Base-by-base conservation (phyloP, 129 eudicot genomes). In the Apium graveolens region DNA sequence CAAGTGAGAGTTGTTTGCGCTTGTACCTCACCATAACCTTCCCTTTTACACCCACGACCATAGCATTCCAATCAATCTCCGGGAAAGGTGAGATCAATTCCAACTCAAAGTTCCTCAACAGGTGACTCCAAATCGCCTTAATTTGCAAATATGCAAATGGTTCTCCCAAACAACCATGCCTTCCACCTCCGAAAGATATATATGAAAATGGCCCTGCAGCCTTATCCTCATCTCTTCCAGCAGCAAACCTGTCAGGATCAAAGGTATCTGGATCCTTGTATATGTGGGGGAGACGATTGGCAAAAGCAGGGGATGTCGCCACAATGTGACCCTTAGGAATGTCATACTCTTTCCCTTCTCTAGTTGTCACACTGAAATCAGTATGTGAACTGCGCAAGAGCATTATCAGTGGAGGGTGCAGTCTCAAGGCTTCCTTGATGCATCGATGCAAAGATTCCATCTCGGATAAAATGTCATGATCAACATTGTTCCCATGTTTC, bases 11-110 rank as follows among this genome's bases (percentile, higher is more conserved):
- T 83, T 81, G 81, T 79, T 87, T 86, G 73, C 97, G 88, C 89
- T 89, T 91, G 84, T 91, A 91, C 81, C 93, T 82, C 55, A 94
- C 97, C 98, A 91, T 94, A 48, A 94, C 98, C 78, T 94, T 85
- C 66, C 98, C 98, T 79, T 94, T 94, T 42, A 94, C 97, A 35
- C 98, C 98, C 65, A 94, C 98, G 77, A 94, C 98, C 97, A 94
- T 91, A 1, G 98, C 98, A 34, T 94, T 94, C 97, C 98, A 94
- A 43, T 94, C 98, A 7, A 87, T 90, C 81, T 94, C 98, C 1
- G 98, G 98, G 42, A 94, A 94, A 5, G 97, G 98, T 37, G 98
- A 94, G 51, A 88, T 65, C 78, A 94, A 83, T 77, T 94, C 97
- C 79, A 94, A 70, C 85, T 94, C 97, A 75, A 91, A 94, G 74